Evolutionary conservation across 2,329 filamentous ascomycete species (phyloP).

Genomic region (Ophiostoma novo-ulmi): DNA sequence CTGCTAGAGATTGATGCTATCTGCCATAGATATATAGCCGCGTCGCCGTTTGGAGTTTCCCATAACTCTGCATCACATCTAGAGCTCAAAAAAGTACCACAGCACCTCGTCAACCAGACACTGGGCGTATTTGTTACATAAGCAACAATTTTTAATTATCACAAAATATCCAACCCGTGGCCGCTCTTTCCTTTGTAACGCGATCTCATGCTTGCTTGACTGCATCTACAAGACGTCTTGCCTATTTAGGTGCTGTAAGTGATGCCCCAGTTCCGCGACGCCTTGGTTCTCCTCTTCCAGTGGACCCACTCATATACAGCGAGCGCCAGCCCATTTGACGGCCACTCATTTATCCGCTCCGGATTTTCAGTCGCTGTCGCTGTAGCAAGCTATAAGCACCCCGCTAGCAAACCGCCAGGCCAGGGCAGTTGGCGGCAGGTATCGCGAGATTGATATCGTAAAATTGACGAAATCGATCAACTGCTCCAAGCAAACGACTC

Average conservation of each 20-base stretch:
- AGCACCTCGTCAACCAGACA: background rate
- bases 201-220: background rate
- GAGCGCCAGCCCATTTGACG: background rate
- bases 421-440: background rate
- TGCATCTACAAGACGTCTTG: background rate
- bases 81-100: no score
- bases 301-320: background rate
- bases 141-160: background rate
- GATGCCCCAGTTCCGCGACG: background rate
- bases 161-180: no score
- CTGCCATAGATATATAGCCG: no score
- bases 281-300: background rate
- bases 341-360: slow-evolving; percentile 9
- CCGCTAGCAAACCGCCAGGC: slow-evolving; percentile 7
- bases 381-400: slow-evolving; percentile 10
- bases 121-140: background rate
- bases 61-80: no score
- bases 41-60: no score
- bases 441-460: background rate
- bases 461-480: background rate
- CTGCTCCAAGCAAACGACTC: background rate
- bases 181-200: background rate
- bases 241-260: slow-evolving; percentile 14
- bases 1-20: no score
- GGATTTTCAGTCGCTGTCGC: background rate